Base-by-base conservation (phyloP, 1,139 yeast genomes). In the Blastobotrys niveus region DNA sequence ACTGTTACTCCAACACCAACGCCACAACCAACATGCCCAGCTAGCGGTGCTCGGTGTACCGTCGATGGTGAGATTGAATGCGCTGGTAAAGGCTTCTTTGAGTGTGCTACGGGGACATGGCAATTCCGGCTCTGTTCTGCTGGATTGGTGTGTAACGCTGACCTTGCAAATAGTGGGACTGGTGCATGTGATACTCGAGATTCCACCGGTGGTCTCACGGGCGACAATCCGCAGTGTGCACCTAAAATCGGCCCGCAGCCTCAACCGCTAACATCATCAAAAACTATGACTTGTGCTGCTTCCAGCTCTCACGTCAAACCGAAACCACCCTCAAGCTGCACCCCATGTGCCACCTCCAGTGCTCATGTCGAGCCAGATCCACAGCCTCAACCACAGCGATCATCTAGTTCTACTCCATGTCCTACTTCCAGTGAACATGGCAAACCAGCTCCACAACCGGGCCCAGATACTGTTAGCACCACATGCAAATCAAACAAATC, bases 71-170 rank as follows among this genome's bases (percentile, higher is more conserved):
- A 32, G 25, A n/a, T 25, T 15, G 12, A 17, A 5, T 39, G 42
- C 25, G 29, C 36, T 2, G 42, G 42, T 12, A 31, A 19, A 15
- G 31, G 31, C 12, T 39, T 15, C 22, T 32, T 25, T n/a, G 19
- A 24, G 31, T 39, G 42, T 18, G 36, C 24, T 17, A 10, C 21
- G n/a, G 18, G 22, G 9, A 14, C 10, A n/a, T 39, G 42, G 42
- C 5, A 18, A 10, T 24, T 22, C n/a, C 31, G 17, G 15, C 42
- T 31, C 3, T 39, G 42, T 25, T 31, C 32, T 6, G 37, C 42
- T 2, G 42, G 42, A 2, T 32, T 37, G 4, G 37, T 39, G 24
- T 39, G 42, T 20, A 39, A 34, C 26, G 14, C 20, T 10, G 6
- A 33, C 24, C 22, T 33, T 6, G n/a, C 36, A 3, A 8, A 15